Evolutionary conservation across 2,329 filamentous ascomycete genomes (phyloP), one percentile per base, ranked within the genome.

Genomic region (Davidsoniella eucalypti): DNA sequence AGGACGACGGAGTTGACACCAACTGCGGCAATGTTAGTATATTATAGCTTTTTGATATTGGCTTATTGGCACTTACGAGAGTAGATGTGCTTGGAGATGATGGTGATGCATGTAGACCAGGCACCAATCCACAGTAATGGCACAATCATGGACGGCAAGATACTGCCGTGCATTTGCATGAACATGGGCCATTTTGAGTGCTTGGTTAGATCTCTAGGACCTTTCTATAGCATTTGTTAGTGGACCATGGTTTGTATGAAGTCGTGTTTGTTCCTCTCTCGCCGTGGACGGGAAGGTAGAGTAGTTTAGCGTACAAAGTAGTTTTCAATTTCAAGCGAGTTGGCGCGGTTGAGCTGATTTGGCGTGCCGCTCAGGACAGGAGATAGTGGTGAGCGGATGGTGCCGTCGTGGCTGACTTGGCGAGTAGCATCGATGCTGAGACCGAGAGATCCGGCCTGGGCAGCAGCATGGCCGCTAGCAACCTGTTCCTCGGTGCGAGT

Each of bases 151-250:
- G 83, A 80, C 10, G 84, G 84, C 52, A 82, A 62, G 54, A 88
- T 78, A 55, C 78, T 84, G 57, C 84, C 84, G 61, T 86, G 82
- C 66, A 88, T 71, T 52, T 82, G 80, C 61, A 88, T 65, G 61
- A 87, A 82, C 55, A 78, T 73, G 16, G 84, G 84, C 72, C 82
- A 80, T 69, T 84, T 87, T 17, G 82, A 86, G 63, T 87, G 82
- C 58, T 76, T 76, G 52, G 77, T 70, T 55, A 85, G 74, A 61
- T 87, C 78, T 54, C 80, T 74, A 46, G 84, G 84, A 10, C 76
- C 78, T 26, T 47, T 50, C 54, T 55, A 23, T 1, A 40, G 18
- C 4, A 14, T 1, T 2, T 39, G 23, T 37, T 45, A 44, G 47
- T 16, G 36, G 9, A 38, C 16, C 29, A 50, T 44, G 18, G 36